Conservation (phyloP, 2,329 filamentous ascomycete species). For the Diaporthe sp. region DNA sequence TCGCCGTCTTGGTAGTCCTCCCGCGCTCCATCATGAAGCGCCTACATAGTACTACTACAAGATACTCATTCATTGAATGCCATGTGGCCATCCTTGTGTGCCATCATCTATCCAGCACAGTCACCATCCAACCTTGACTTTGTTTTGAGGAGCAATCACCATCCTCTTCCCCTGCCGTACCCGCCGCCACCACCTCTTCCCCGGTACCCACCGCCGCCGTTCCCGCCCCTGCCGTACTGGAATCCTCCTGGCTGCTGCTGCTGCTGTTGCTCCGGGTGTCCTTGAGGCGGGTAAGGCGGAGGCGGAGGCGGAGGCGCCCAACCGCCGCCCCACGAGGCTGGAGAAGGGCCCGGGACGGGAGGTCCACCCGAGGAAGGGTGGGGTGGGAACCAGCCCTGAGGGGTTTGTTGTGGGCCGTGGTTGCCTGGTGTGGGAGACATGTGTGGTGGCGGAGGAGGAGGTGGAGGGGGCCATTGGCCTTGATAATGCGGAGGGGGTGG, state of each 20-base stretch:
- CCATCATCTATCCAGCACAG: neutral
- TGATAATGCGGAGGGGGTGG: constrained; percentile 55
- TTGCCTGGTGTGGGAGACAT: constrained; percentile 8
- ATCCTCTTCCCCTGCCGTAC: constrained; percentile 42
- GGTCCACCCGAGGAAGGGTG: neutral
- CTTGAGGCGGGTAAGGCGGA: constrained; percentile 36
- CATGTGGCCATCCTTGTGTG: neutral
- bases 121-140: neutral
- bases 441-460: constrained; percentile 49
- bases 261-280: constrained; percentile 33
- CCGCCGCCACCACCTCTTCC: constrained; percentile 43
- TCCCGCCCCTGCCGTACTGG: constrained; percentile 48
- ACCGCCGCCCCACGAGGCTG: constrained; percentile 40
- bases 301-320: constrained; percentile 41
- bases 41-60: neutral
- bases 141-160: constrained; percentile 8
- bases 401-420: constrained; percentile 35
- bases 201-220: constrained; percentile 47
- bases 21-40: neutral
- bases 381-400: constrained; percentile 45
- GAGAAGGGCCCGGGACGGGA: constrained; percentile 29
- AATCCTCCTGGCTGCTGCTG: constrained; percentile 41
- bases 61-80: neutral
- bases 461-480: constrained; percentile 57
- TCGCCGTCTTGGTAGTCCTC: neutral